A percentile compares a stretch with the other conserved stretches of the same genome.
Evolutionary conservation across 2,329 filamentous ascomycete species (phyloP).

Genomic region (Trichoderma sp.): DNA sequence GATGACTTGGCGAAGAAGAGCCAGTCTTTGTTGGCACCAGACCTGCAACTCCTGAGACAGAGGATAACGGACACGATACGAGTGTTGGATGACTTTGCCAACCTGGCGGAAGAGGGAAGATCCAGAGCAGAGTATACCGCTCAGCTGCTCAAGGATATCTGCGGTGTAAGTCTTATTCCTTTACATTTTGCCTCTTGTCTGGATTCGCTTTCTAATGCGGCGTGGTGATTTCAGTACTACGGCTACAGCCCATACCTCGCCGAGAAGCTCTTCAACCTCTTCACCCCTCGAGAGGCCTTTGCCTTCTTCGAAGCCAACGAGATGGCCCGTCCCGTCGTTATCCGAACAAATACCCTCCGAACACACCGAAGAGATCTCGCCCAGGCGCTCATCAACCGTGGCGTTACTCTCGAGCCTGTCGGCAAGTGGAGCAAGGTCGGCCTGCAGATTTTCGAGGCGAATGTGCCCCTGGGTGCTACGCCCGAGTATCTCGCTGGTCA

Average conservation of each 20-base stretch:
- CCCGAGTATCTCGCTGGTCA: slow-evolving; percentile 96
- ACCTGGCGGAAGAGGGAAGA: slow-evolving; percentile 73
- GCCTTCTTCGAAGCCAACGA: slow-evolving; percentile 99
- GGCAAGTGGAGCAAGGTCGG: slow-evolving; percentile 99
- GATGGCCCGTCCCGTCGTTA: slow-evolving; percentile 86
- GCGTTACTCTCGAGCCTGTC: slow-evolving; percentile 92
- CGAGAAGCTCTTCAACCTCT: slow-evolving; percentile 90
- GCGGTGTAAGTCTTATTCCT: slow-evolving; percentile 46
- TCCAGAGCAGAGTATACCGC: slow-evolving; percentile 85
- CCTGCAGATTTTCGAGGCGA: slow-evolving; percentile 91
- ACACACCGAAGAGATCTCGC: slow-evolving; percentile 76
- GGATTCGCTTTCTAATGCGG: background rate
- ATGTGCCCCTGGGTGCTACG: slow-evolving; percentile 82
- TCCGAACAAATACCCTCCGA: slow-evolving; percentile 92
- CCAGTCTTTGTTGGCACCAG: slow-evolving; percentile 71
- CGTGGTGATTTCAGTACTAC: slow-evolving; percentile 61
- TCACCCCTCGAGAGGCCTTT: slow-evolving; percentile 89
- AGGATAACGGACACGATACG: slow-evolving; percentile 92
- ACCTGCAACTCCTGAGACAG: slow-evolving; percentile 82
- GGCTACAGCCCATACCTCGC: slow-evolving; percentile 94
- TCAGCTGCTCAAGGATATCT: slow-evolving; percentile 87
- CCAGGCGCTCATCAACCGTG: slow-evolving; percentile 90
- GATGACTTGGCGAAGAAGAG: slow-evolving; percentile 56
- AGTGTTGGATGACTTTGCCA: slow-evolving; percentile 83
- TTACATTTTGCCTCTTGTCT: background rate